phyloP scores from a whole-genome alignment of 345 rosid species.

The Ailanthus altissimus region DNA sequence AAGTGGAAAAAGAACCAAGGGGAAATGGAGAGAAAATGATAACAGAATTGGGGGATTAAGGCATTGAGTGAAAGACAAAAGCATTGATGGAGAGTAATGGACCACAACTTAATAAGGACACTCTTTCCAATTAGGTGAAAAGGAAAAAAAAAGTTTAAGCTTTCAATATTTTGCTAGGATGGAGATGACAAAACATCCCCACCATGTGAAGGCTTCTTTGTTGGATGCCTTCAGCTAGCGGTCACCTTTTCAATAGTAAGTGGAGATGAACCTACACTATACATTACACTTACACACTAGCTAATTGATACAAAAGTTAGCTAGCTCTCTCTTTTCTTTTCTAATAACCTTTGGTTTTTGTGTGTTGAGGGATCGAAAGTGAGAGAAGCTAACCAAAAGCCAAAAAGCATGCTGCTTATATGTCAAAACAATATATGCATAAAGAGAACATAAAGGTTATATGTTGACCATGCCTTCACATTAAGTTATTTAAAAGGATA shows the following conservation, averaged over 20 bases:
- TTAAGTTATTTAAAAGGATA: not conserved
- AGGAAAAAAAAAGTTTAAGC: slow-evolving; percentile 18
- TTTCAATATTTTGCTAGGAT: slow-evolving; percentile 18
- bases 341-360: not conserved
- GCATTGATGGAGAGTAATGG: slow-evolving; percentile 20
- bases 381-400: slow-evolving; percentile 25
- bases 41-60: not conserved
- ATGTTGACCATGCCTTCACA: slow-evolving; percentile 2
- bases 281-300: too few relatives aligned
- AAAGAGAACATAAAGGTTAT: slow-evolving; percentile 18
- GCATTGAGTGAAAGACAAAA: slow-evolving; percentile 12
- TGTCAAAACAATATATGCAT: slow-evolving; percentile 16
- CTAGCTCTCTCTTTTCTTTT: not conserved
- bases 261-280: slow-evolving; percentile 22
- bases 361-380: not conserved
- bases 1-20: not conserved
- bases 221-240: slow-evolving; percentile 40
- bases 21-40: too few relatives aligned
- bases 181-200: slow-evolving; percentile 26
- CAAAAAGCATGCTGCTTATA: slow-evolving; percentile 27
- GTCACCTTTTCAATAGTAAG: slow-evolving; percentile 31
- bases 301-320: slow-evolving; percentile 21
- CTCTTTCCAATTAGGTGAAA: slow-evolving; percentile 24
- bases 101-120: slow-evolving; percentile 29
- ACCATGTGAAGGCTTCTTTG: slow-evolving; percentile 40